These are phyloP conservation scores for Venturia asperata DNA, from an alignment of 2,329 filamentous ascomycete species.

Conservation along the genomic window DNA sequence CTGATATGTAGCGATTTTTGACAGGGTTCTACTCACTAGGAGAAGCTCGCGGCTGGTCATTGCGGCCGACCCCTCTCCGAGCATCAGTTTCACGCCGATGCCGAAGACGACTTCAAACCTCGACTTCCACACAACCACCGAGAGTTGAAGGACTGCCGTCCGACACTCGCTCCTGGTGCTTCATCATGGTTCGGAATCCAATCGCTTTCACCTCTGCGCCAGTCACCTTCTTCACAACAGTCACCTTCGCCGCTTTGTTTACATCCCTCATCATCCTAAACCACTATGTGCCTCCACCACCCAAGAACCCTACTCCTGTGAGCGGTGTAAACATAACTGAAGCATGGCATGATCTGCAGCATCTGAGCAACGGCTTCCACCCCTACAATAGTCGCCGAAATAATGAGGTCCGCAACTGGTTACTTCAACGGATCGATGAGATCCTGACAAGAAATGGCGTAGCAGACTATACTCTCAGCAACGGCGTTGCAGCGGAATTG, in stretches of 20 bases:
- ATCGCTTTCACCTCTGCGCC: constrained; percentile 72
- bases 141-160: not conserved
- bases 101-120: constrained; percentile 3
- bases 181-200: constrained; percentile 29
- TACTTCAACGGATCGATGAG: constrained; percentile 61
- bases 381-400: constrained; percentile 84
- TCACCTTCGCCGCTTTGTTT: constrained; percentile 71
- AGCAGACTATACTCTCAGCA: constrained; percentile 23
- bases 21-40: not conserved
- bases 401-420: constrained; percentile 69
- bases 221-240: constrained; percentile 71
- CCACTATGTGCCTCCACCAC: constrained; percentile 64
- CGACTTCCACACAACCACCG: not conserved
- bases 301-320: constrained; percentile 46
- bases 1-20: not conserved
- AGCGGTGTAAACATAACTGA: constrained; percentile 71
- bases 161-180: not conserved
- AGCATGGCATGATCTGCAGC: constrained; percentile 77
- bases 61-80: constrained; percentile 3
- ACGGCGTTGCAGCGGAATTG: constrained; percentile 9
- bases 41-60: too few species aligned
- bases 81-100: not conserved
- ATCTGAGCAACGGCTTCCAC: constrained; percentile 68
- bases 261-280: constrained; percentile 67
- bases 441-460: constrained; percentile 54